phyloP scores from a whole-genome alignment of 352 stramenopile species.

The Phytophthora meadii region DNA sequence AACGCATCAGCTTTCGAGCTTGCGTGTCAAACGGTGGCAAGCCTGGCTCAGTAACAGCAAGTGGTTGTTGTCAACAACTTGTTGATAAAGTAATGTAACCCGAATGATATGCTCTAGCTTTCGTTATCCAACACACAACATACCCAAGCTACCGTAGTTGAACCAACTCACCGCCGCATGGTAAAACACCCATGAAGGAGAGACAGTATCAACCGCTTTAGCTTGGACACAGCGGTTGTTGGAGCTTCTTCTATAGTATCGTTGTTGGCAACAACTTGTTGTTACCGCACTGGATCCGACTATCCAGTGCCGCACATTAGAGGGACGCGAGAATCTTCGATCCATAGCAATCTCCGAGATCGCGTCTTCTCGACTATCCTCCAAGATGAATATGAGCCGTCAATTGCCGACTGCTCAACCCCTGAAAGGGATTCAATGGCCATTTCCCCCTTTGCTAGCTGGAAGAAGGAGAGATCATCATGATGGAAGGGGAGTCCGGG shows the following conservation, averaged over 20 bases:
- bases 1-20: neutral
- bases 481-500: slow-evolving; percentile 30
- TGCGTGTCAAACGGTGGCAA: neutral
- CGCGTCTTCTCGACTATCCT: slow-evolving; percentile 12
- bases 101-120: too few relatives aligned
- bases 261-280: too few relatives aligned
- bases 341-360: neutral
- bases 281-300: neutral
- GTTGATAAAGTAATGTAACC: too few relatives aligned
- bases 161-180: too few relatives aligned
- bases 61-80: too few relatives aligned
- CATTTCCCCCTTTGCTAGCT: slow-evolving; percentile 23
- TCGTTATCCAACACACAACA: too few relatives aligned
- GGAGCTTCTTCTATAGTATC: too few relatives aligned
- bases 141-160: too few relatives aligned
- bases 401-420: slow-evolving; percentile 15
- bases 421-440: neutral
- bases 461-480: slow-evolving; percentile 19
- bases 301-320: neutral
- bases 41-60: slow-evolving; percentile 1
- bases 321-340: slow-evolving; percentile 23
- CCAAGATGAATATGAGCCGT: slow-evolving; percentile 22
- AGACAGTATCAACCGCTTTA: too few relatives aligned
- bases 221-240: too few relatives aligned
- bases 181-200: too few relatives aligned